Evolutionary conservation across 208 protist genomes (phyloP), one percentile per base, ranked within the genome.

Genomic region (Leptomonas pyrrhocoris): DNA sequence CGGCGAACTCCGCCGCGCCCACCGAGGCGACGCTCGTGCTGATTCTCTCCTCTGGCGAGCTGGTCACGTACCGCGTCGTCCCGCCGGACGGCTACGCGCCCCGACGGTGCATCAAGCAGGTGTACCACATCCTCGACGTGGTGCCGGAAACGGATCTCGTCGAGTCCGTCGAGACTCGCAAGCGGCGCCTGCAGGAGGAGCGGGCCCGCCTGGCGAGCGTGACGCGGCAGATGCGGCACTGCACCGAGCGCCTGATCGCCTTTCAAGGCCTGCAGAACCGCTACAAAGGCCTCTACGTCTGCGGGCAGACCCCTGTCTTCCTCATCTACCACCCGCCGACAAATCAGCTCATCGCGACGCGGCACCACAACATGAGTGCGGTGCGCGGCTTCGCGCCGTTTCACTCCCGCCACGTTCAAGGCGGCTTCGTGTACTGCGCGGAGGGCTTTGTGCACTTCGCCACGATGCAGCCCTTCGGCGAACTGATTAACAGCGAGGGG

Each of bases 361-460:
- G 85, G 49, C 89, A 96, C 68, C 79, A 90, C 54, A 65, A 74
- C 19, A 67, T 34, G 19, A 80, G 75, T 18, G 68, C 83, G 2
- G 89, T 96, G 43, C 80, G 82, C 34, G 89, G 92, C 40, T 96
- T 96, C 65, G 73, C 83, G 19, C 81, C 85, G 18, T 95, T 96
- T 65, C 60, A 65, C 53, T 87, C 80, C 25, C 79, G 63, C 2
- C 76, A 89, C 48, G 59, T 85, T 11, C 61, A 68, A 12, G 75
- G 58, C 34, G 89, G 89, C 25, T 94, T 86, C 60, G 83, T 94
- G 51, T 95, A 89, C 79, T 96, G 92, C 62, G 73, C 73, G 34
- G 89, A 94, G 53, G 89, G 92, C 23, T 88, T 84, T 66, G 88
- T 94, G 28, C 74, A 90, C 60, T 94, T 96, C 64, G 85, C 89